Evolutionary conservation across 192 early-diverging fungal genomes (phyloP).

Genomic region (Entomortierella parvispora): DNA sequence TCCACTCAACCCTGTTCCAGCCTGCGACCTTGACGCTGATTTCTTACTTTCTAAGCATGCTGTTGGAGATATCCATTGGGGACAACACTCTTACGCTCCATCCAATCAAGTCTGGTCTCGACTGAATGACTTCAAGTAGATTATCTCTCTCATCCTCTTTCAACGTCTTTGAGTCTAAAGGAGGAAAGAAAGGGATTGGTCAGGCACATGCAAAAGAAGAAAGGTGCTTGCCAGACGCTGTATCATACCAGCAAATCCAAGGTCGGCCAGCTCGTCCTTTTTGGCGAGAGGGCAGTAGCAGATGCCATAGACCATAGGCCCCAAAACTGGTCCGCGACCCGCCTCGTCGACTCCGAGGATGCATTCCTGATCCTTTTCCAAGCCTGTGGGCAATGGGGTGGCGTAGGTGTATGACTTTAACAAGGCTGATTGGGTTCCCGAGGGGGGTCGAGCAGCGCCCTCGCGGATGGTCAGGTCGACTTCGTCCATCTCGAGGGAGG

Average conservation of each 20-base stretch:
- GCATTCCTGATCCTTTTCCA: slow-evolving; percentile 59
- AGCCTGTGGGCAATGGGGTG: slow-evolving; percentile 28
- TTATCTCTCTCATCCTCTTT: slow-evolving; percentile 78
- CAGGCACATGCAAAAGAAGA: background rate
- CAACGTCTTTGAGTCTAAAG: slow-evolving; percentile 93
- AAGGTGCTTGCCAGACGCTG: background rate
- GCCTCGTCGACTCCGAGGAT: slow-evolving; percentile 97
- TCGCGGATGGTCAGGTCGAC: slow-evolving; percentile 1
- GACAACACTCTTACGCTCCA: slow-evolving; percentile 87
- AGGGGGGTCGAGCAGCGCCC: slow-evolving; percentile 13
- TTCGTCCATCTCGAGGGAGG: slow-evolving; percentile 40
- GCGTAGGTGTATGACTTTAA: slow-evolving; percentile 56
- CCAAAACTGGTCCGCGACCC: slow-evolving; percentile 91
- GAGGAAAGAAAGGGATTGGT: background rate
- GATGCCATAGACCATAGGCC: slow-evolving; percentile 98
- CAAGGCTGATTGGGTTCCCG: slow-evolving; percentile 32
- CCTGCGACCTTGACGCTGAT: background rate
- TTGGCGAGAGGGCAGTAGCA: slow-evolving; percentile 78
- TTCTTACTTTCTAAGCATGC: slow-evolving; percentile 83
- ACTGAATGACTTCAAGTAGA: slow-evolving; percentile 72
- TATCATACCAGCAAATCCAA: slow-evolving; percentile 85
- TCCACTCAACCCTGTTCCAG: background rate
- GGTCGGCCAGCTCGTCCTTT: slow-evolving; percentile 68
- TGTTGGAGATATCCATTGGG: slow-evolving; percentile 91
- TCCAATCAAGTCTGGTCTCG: slow-evolving; percentile 72